Evolutionary conservation across 768 basidiomycete genomes (phyloP).

Genomic region (Auriscalpium vulgare): DNA sequence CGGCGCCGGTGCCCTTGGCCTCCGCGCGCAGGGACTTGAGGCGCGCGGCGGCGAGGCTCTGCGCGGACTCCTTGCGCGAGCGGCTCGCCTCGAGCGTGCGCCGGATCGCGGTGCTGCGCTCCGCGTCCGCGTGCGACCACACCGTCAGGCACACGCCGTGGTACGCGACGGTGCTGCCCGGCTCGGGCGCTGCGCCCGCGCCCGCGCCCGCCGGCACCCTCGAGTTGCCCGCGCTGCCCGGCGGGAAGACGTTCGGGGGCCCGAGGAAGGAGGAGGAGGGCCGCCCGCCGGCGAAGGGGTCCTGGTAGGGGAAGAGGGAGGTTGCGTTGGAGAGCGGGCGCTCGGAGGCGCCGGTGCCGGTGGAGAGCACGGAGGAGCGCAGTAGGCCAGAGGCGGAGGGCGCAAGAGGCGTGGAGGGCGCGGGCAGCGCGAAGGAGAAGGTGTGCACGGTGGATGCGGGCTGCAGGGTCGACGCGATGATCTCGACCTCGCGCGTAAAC

Average conservation of each 20-base stretch:
- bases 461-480: conserved; percentile 90
- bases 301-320: conserved; percentile 72
- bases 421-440: conserved; percentile 82
- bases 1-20: conserved; percentile 21
- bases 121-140: conserved; percentile 91
- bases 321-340: conserved; percentile 53
- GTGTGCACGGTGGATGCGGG: conserved; percentile 89
- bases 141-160: conserved; percentile 91
- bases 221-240: conserved; percentile 17
- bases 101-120: conserved; percentile 78
- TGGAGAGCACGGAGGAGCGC: conserved; percentile 68
- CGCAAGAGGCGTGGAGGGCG: conserved; percentile 67
- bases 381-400: conserved; percentile 66
- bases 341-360: conserved; percentile 31
- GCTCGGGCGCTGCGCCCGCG: conserved; percentile 5
- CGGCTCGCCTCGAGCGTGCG: conserved; percentile 74
- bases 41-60: conserved; percentile 60
- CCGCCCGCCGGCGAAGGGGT: conserved; percentile 58
- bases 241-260: conserved; percentile 54
- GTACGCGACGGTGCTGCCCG: conserved; percentile 55
- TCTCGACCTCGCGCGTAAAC: conserved; percentile 87
- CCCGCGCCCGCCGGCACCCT: conserved; percentile 8
- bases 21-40: conserved; percentile 54
- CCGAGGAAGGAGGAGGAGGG: conserved; percentile 78
- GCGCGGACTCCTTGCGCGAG: conserved; percentile 71